Percentiles rank a stretch among this genome's conserved stretches.
Conservation (phyloP, 2,329 filamentous ascomycete species). For the Aspergillus eucalypticola region DNA sequence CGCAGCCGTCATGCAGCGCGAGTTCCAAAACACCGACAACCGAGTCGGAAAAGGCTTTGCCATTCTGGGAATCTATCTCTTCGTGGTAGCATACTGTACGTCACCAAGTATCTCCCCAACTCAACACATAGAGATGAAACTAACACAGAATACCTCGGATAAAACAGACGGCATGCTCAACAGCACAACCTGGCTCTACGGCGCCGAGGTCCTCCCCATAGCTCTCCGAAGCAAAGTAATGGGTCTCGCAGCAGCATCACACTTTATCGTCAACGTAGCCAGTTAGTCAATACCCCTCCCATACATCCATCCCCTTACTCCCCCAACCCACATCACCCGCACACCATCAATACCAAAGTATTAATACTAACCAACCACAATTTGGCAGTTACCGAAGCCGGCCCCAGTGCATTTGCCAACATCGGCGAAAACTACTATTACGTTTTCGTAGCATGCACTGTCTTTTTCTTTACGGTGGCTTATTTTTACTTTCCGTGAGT, state of each 20-base stretch:
- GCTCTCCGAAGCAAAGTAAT: constrained; percentile 57
- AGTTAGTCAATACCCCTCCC: constrained; percentile 27
- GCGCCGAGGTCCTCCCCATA: constrained; percentile 57
- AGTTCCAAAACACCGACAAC: constrained; percentile 59
- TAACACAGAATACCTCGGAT: not conserved
- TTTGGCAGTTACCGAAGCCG: constrained; percentile 52
- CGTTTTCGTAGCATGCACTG: constrained; percentile 57
- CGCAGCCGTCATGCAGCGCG: constrained; percentile 59
- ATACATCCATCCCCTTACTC: not conserved
- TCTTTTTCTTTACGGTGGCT: constrained; percentile 54
- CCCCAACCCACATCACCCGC: not conserved
- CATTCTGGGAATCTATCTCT: constrained; percentile 61
- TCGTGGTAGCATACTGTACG: constrained; percentile 57
- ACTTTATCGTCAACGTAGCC: constrained; percentile 58
- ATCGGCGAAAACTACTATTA: constrained; percentile 64
- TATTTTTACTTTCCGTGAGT: constrained; percentile 58
- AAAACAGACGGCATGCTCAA: constrained; percentile 54
- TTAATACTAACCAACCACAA: not conserved
- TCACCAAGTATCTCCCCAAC: constrained; percentile 7
- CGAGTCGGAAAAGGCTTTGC: constrained; percentile 60
- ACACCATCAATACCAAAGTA: not conserved
- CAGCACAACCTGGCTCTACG: constrained; percentile 58
- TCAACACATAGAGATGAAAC: constrained; percentile 7
- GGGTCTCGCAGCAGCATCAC: constrained; percentile 55
- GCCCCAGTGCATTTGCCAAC: constrained; percentile 57